Percentiles rank a stretch among this genome's conserved stretches.
Conservation (phyloP, 139 green algal genomes). For the Coelastrella sp. region DNA sequence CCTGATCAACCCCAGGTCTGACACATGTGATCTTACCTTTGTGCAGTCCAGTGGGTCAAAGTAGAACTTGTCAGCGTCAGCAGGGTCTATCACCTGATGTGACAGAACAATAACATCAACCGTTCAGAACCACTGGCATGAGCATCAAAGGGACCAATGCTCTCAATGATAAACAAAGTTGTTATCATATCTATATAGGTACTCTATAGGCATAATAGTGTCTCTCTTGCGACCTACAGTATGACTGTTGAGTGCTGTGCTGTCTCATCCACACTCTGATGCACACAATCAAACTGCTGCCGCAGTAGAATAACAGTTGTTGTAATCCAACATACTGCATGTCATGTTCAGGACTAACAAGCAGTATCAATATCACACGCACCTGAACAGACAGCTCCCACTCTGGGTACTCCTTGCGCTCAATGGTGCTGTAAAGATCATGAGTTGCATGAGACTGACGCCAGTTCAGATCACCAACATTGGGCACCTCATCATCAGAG, state of each 20-base stretch:
- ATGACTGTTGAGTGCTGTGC: too few relatives aligned
- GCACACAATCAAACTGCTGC: too few relatives aligned
- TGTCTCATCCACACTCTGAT: too few relatives aligned
- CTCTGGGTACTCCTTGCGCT: constrained; percentile 52
- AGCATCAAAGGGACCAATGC: too few relatives aligned
- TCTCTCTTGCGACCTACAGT: too few relatives aligned
- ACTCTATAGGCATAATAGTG: too few relatives aligned
- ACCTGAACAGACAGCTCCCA: constrained; percentile 70
- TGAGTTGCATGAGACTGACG: constrained; percentile 69
- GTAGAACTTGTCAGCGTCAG: constrained; percentile 68
- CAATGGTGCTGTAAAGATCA: constrained; percentile 72
- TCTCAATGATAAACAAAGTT: too few relatives aligned
- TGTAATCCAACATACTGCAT: too few relatives aligned
- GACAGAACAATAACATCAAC: background rate
- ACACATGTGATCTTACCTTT: constrained; percentile 65
- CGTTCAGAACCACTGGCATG: background rate
- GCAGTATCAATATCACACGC: too few relatives aligned
- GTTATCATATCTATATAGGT: too few relatives aligned
- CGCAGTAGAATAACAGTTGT: background rate
- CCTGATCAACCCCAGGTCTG: too few relatives aligned
- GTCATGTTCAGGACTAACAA: too few relatives aligned
- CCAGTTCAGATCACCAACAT: constrained; percentile 60
- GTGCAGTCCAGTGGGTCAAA: constrained; percentile 91
- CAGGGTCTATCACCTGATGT: constrained; percentile 69
- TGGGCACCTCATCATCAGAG: constrained; percentile 61